Evolutionary conservation across 768 basidiomycete species (phyloP).

Genomic region (Daedaleopsis nitida): DNA sequence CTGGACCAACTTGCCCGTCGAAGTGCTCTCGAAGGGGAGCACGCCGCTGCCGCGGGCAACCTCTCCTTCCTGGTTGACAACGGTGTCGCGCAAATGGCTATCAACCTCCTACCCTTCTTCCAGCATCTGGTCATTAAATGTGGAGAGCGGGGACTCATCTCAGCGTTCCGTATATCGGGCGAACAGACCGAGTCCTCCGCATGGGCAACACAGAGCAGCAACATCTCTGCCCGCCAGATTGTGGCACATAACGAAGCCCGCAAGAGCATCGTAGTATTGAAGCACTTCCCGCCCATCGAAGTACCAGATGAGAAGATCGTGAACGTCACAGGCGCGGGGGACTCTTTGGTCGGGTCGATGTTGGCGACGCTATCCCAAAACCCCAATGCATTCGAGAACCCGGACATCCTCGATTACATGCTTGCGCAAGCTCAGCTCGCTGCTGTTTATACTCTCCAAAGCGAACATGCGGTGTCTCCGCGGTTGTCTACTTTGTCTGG

Average conservation of each 20-base stretch:
- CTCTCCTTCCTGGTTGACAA: constrained; percentile 65
- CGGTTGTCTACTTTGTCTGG: constrained; percentile 19
- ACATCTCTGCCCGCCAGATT: constrained; percentile 48
- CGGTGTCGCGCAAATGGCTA: constrained; percentile 79
- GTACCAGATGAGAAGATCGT: constrained; percentile 39
- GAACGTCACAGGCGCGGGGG: constrained; percentile 92
- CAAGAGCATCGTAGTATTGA: constrained; percentile 57
- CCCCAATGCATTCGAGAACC: constrained; percentile 48
- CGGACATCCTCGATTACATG: constrained; percentile 42
- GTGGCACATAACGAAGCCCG: constrained; percentile 50
- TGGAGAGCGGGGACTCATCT: constrained; percentile 67
- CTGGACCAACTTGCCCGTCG: constrained; percentile 60
- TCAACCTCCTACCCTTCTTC: constrained; percentile 84
- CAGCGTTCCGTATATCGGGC: constrained; percentile 56
- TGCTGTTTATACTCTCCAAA: constrained; percentile 27
- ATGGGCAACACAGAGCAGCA: constrained; percentile 56
- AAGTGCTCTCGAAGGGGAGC: constrained; percentile 42
- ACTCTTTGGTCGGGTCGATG: constrained; percentile 84
- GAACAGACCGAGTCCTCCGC: constrained; percentile 41
- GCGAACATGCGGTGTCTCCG: constrained; percentile 29
- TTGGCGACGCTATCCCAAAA: constrained; percentile 59
- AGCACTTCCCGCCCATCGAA: constrained; percentile 68
- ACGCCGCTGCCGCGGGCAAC: constrained; percentile 35
- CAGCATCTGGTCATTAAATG: constrained; percentile 85
- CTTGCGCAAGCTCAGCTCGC: constrained; percentile 59